Conservation (phyloP, 2,329 filamentous ascomycete species). For the Didymella segeticola region DNA sequence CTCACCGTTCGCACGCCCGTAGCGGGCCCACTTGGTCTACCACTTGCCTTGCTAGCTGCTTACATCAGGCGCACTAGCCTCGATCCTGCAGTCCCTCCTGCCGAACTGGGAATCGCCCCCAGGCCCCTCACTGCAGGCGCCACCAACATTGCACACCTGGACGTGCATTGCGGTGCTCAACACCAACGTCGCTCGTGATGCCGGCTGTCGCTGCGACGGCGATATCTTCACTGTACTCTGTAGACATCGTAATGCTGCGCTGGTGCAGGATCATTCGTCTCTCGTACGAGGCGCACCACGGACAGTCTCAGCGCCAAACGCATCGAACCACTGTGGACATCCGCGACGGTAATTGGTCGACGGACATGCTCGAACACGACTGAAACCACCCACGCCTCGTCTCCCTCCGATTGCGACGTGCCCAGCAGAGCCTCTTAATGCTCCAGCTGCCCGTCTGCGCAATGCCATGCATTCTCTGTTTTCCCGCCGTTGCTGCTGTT, state of each 20-base stretch:
- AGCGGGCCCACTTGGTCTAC: background rate
- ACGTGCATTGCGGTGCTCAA: slow-evolving; percentile 11
- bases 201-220: background rate
- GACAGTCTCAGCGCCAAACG: slow-evolving; percentile 35
- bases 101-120: slow-evolving; percentile 14
- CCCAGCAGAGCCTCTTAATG: slow-evolving; percentile 44
- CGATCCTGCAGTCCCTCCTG: slow-evolving; percentile 18
- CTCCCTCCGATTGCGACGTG: slow-evolving; percentile 41
- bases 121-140: slow-evolving; percentile 18
- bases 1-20: background rate
- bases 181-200: slow-evolving; percentile 9
- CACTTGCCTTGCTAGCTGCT: slow-evolving; percentile 10
- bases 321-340: slow-evolving; percentile 30
- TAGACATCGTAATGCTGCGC: background rate
- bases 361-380: slow-evolving; percentile 39
- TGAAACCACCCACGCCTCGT: slow-evolving; percentile 46
- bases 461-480: slow-evolving; percentile 34
- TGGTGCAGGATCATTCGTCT: too few species aligned
- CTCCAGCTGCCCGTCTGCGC: slow-evolving; percentile 33
- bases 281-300: slow-evolving; percentile 10
- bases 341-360: slow-evolving; percentile 39
- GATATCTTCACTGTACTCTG: background rate
- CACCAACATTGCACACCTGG: slow-evolving; percentile 24
- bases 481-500: slow-evolving; percentile 32
- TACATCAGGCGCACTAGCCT: slow-evolving; percentile 11